Percentiles rank a stretch among this genome's conserved stretches.
phyloP scores from a whole-genome alignment of 768 basidiomycete genomes.

The Kwoniella bestiolae region DNA sequence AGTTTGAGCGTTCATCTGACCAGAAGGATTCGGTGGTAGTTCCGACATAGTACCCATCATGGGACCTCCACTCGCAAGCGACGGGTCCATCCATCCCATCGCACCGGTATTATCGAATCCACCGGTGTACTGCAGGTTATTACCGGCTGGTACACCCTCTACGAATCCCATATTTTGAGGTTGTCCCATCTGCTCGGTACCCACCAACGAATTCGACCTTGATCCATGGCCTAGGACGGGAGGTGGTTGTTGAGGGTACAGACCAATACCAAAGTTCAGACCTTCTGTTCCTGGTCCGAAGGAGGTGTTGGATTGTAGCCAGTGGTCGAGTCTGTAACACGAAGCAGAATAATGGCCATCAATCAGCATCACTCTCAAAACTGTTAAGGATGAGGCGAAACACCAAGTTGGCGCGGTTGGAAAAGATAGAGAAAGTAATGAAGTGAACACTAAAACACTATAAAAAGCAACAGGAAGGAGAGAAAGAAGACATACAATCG shows the following conservation, averaged over 20 bases:
- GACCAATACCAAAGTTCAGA: conserved; percentile 24
- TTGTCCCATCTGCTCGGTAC: conserved; percentile 5
- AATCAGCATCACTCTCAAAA: too few species aligned
- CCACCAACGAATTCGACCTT: neutral
- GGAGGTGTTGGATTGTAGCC: conserved; percentile 41
- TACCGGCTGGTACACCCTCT: too few species aligned
- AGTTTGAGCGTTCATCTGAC: neutral
- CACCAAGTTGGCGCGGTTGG: too few species aligned
- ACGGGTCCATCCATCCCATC: conserved; percentile 28
- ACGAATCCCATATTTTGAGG: neutral
- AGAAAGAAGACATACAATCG: conserved; percentile 34
- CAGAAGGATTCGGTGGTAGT: neutral
- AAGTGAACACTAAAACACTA: too few species aligned
- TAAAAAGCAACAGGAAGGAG: too few species aligned
- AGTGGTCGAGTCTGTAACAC: conserved; percentile 46
- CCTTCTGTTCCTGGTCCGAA: conserved; percentile 37
- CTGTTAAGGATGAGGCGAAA: too few species aligned
- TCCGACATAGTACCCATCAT: conserved; percentile 13
- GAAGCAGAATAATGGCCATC: neutral
- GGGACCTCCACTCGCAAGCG: conserved; percentile 5
- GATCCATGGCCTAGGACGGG: neutral
- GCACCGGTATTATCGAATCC: conserved; percentile 11
- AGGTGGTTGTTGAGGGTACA: conserved; percentile 10
- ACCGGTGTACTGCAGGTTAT: neutral
- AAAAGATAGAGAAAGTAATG: too few species aligned